Conservation (phyloP, 257 asterid species). For the Pogostemon cablin region DNA sequence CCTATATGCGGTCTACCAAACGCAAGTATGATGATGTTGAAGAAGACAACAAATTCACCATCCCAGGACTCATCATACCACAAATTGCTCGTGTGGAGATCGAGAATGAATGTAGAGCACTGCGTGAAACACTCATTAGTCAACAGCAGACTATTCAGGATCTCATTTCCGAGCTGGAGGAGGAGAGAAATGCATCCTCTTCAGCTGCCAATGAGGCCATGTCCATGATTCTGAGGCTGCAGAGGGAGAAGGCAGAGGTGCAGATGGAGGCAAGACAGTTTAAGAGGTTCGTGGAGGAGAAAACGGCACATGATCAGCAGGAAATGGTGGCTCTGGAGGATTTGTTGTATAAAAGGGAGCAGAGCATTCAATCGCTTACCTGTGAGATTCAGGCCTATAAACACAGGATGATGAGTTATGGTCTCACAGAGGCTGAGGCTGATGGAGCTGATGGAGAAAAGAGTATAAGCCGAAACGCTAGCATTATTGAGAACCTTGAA, state of each 20-base stretch:
- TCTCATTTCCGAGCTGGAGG: constrained; percentile 79
- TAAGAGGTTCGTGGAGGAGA: constrained; percentile 89
- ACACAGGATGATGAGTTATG: constrained; percentile 91
- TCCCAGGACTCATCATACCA: constrained; percentile 57
- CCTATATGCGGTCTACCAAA: constrained; percentile 66
- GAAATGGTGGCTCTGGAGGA: constrained; percentile 75
- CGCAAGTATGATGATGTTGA: constrained; percentile 65
- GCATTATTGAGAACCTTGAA: constrained; percentile 50
- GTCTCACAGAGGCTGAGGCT: constrained; percentile 68
- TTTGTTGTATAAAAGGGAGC: constrained; percentile 87
- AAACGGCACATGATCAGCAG: constrained; percentile 88
- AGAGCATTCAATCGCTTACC: constrained; percentile 72
- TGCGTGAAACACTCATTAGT: constrained; percentile 76
- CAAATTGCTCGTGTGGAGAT: constrained; percentile 78
- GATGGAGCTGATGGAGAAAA: constrained; percentile 53
- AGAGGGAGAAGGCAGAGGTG: constrained; percentile 92
- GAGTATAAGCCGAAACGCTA: constrained; percentile 47
- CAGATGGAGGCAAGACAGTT: constrained; percentile 98
- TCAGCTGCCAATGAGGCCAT: constrained; percentile 98
- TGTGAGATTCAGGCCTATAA: constrained; percentile 85
- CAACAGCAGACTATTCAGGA: constrained; percentile 84
- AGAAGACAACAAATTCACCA: constrained; percentile 48
- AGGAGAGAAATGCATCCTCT: constrained; percentile 93
- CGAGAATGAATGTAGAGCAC: constrained; percentile 73
- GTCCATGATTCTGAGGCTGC: constrained; percentile 99